Evolutionary conservation across 2,329 filamentous ascomycete species (phyloP).

Genomic region (Falciphora oryzae): DNA sequence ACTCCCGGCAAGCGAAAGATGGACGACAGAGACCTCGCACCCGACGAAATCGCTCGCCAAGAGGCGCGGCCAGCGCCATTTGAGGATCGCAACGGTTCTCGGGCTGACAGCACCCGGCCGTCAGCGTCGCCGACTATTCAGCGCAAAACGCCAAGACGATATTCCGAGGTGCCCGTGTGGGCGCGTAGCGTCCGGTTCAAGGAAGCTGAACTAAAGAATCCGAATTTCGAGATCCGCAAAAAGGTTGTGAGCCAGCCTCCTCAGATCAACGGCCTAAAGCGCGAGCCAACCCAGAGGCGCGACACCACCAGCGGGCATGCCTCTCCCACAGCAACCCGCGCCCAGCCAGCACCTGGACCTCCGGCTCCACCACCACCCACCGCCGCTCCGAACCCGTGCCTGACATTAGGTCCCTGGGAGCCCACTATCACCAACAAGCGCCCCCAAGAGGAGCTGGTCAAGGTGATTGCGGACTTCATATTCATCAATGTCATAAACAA

Average conservation of each 20-base stretch:
- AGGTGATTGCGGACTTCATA: constrained; percentile 73
- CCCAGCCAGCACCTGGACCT: constrained; percentile 15
- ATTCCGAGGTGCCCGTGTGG: constrained; percentile 40
- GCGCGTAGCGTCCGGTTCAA: constrained; percentile 31
- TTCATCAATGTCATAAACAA: constrained; percentile 65
- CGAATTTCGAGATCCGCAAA: constrained; percentile 42
- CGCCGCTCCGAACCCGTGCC: constrained; percentile 11
- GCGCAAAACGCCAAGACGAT: constrained; percentile 34
- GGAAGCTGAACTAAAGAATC: constrained; percentile 26
- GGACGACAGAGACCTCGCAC: constrained; percentile 41
- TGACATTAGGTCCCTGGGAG: constrained; percentile 54
- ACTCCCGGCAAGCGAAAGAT: constrained; percentile 44
- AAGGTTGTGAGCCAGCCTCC: constrained; percentile 17
- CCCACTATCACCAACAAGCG: constrained; percentile 62
- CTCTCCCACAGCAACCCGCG: constrained; percentile 39
- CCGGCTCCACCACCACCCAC: neutral
- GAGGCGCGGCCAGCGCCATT: constrained; percentile 44
- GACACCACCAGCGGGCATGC: constrained; percentile 35
- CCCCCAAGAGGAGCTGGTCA: constrained; percentile 70
- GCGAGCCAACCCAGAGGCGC: constrained; percentile 22
- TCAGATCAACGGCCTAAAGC: constrained; percentile 33
- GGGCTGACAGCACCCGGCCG: constrained; percentile 17
- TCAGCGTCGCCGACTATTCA: constrained; percentile 14
- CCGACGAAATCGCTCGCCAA: constrained; percentile 45
- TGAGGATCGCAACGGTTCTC: constrained; percentile 38